These are phyloP conservation scores for Carex kokanica DNA, from an alignment of 176 grass and related monocot species.

Conservation along the genomic window DNA sequence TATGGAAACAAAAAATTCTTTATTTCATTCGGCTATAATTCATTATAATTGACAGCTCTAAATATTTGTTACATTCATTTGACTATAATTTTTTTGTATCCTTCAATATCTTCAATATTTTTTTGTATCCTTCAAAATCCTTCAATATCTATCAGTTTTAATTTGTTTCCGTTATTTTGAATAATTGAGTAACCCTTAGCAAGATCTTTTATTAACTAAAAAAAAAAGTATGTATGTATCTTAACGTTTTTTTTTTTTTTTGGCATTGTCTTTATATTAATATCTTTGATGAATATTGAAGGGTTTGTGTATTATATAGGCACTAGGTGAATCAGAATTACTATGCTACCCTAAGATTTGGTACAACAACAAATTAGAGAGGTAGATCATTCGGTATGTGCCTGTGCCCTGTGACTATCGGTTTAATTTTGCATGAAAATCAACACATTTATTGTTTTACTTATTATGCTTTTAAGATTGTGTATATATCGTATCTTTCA, in stretches of 20 bases:
- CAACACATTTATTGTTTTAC: not conserved
- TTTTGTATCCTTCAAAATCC: too few relatives aligned
- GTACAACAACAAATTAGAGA: not conserved
- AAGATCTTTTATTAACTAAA: not conserved
- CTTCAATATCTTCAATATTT: too few relatives aligned
- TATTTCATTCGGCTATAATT: too few relatives aligned
- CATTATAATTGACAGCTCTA: too few relatives aligned
- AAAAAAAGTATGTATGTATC: too few relatives aligned
- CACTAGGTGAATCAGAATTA: not conserved
- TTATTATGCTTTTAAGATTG: not conserved
- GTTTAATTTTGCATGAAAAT: not conserved
- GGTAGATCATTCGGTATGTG: not conserved
- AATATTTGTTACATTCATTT: too few relatives aligned
- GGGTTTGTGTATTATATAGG: not conserved
- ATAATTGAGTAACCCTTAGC: not conserved
- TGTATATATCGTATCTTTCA: too few relatives aligned
- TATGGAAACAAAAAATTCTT: too few relatives aligned
- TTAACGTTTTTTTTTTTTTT: too few relatives aligned
- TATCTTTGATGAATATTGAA: not conserved
- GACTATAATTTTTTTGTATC: too few relatives aligned
- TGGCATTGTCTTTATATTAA: not conserved
- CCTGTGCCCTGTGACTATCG: not conserved
- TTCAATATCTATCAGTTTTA: not conserved
- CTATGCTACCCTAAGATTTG: not conserved
- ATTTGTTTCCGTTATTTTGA: not conserved